Conservation (phyloP, 78 protist genomes). For the Polysphondylium violaceum region DNA sequence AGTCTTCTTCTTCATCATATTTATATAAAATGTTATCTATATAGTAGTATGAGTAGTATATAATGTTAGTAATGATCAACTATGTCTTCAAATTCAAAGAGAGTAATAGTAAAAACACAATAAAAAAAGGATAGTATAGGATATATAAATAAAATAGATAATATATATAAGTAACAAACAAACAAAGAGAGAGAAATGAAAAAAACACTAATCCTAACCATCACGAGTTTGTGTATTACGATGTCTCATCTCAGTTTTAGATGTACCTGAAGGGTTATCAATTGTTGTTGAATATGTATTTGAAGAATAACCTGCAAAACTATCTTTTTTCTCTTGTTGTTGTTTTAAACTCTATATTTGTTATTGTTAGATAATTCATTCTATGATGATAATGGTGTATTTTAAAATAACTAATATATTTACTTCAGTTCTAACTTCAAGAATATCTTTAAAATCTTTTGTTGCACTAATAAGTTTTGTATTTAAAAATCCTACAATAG, state of each 20-base stretch:
- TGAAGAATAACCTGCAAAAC: slow-evolving; percentile 14
- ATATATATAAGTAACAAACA: background rate
- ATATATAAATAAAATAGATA: background rate
- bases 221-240: slow-evolving; percentile 56
- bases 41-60: background rate
- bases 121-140: background rate
- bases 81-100: too few relatives aligned
- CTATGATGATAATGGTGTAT: background rate
- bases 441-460: slow-evolving; percentile 77
- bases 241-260: slow-evolving; percentile 38
- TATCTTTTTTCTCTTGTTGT: slow-evolving; percentile 77
- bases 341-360: slow-evolving; percentile 61
- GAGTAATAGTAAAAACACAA: too few relatives aligned
- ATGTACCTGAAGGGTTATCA: background rate
- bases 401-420: background rate
- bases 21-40: slow-evolving; percentile 41
- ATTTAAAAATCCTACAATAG: slow-evolving; percentile 73
- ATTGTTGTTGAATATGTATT: slow-evolving; percentile 2
- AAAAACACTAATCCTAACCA: slow-evolving; percentile 27
- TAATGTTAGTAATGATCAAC: background rate
- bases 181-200: background rate
- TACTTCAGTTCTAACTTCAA: slow-evolving; percentile 82
- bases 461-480: slow-evolving; percentile 52
- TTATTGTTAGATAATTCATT: background rate
- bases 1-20: slow-evolving; percentile 34